These are phyloP conservation scores for Boechera divaricarpa DNA, from an alignment of 345 rosid species.

Conservation along the genomic window DNA sequence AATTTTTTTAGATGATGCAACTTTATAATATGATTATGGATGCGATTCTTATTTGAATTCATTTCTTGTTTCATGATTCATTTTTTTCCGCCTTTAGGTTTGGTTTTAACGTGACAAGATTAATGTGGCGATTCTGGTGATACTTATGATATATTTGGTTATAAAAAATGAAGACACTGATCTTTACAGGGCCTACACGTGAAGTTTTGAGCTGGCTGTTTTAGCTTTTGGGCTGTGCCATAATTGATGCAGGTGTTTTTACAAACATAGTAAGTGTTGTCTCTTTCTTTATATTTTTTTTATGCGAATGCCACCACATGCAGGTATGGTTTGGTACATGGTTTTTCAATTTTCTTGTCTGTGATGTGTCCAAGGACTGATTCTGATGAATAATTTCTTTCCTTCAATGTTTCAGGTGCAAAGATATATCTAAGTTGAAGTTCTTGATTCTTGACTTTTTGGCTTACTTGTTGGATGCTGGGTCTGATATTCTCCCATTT, in stretches of 20 bases:
- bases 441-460: neutral
- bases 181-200: slow-evolving; percentile 17
- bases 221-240: slow-evolving; percentile 31
- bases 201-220: slow-evolving; percentile 37
- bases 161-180: too few relatives aligned
- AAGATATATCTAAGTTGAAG: neutral
- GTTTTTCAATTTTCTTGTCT: neutral
- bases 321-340: neutral
- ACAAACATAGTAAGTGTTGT: slow-evolving; percentile 21
- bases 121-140: neutral
- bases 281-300: neutral
- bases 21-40: neutral
- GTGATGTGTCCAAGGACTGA: neutral
- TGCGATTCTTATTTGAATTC: neutral
- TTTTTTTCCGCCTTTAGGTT: neutral
- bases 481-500: neutral
- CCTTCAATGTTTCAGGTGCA: slow-evolving; percentile 24
- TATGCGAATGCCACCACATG: neutral
- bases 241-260: slow-evolving; percentile 2
- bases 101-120: neutral
- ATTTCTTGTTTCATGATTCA: neutral
- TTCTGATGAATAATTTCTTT: neutral
- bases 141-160: neutral
- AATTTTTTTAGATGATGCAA: neutral
- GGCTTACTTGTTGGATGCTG: neutral